Percentiles rank a stretch among this genome's conserved stretches.
These are phyloP conservation scores for Tremella yokohamensis DNA, from an alignment of 768 basidiomycete species.

Conservation along the genomic window DNA sequence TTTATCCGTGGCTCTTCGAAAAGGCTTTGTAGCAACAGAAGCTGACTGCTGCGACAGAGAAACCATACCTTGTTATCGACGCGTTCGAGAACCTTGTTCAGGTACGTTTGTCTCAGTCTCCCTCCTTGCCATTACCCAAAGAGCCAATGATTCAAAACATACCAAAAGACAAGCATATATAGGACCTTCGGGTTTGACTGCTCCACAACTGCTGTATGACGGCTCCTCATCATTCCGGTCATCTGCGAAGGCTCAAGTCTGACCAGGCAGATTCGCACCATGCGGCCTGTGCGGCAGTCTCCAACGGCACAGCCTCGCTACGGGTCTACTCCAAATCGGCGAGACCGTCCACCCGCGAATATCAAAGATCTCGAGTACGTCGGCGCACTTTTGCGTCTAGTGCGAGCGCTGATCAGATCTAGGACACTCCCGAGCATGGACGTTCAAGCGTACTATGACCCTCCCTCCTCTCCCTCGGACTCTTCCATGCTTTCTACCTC, in stretches of 20 bases:
- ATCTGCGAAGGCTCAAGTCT: too few relatives aligned
- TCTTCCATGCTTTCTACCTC: slow-evolving; percentile 1
- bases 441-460: slow-evolving; percentile 33
- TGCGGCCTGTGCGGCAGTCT: background rate
- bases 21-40: background rate
- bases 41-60: background rate
- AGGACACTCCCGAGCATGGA: slow-evolving; percentile 42
- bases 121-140: slow-evolving; percentile 6
- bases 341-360: background rate
- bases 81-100: background rate
- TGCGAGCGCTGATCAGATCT: background rate
- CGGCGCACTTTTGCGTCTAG: background rate
- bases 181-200: slow-evolving; percentile 48
- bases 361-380: slow-evolving; percentile 17
- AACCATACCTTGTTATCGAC: background rate
- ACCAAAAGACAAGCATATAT: slow-evolving; percentile 49
- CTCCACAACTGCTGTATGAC: slow-evolving; percentile 39
- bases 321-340: background rate
- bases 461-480: slow-evolving; percentile 19
- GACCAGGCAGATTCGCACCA: background rate
- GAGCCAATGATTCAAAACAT: slow-evolving; percentile 40
- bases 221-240: background rate
- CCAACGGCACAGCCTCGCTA: slow-evolving; percentile 1
- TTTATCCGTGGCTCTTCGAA: background rate
- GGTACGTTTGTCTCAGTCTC: background rate